Evolutionary conservation across 306 rosid species (phyloP).

Genomic region (Hippophae tibetana): DNA sequence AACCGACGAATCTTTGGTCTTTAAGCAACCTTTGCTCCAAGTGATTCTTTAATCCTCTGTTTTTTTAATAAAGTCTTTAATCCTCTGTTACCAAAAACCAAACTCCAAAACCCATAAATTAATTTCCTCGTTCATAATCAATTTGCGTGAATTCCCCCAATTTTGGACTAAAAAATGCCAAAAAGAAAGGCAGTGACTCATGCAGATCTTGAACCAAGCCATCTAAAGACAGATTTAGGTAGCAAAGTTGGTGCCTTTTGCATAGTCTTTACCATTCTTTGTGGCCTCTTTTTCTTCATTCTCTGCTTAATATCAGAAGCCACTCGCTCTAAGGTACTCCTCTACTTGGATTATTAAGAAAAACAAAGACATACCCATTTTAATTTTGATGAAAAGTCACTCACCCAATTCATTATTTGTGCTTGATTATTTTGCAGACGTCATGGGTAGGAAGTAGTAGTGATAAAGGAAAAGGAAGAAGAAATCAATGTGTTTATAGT

Average conservation of each 20-base stretch:
- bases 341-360: not conserved
- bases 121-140: not conserved
- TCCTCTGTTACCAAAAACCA: conserved; percentile 16
- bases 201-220: conserved; percentile 74
- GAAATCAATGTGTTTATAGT: conserved; percentile 56
- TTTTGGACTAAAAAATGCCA: conserved; percentile 22
- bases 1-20: conserved; percentile 49
- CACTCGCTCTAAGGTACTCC: conserved; percentile 73
- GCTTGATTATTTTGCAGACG: conserved; percentile 34
- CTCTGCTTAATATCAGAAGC: conserved; percentile 82
- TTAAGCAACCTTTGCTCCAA: conserved; percentile 89
- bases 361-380: not conserved
- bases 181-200: conserved; percentile 69
- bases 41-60: conserved; percentile 46
- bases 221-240: conserved; percentile 37
- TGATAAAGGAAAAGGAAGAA: conserved; percentile 25
- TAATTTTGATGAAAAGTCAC: not conserved
- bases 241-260: conserved; percentile 63
- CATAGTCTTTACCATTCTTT: conserved; percentile 49
- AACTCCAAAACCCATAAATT: conserved; percentile 2
- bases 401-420: not conserved
- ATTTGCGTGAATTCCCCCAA: conserved; percentile 9
- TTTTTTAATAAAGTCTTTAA: conserved; percentile 7
- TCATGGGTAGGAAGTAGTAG: conserved; percentile 33
- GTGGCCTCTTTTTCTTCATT: conserved; percentile 68